These are phyloP conservation scores for Sugiyamaella smithiae DNA, from an alignment of 805 yeast genomes.

Conservation along the genomic window DNA sequence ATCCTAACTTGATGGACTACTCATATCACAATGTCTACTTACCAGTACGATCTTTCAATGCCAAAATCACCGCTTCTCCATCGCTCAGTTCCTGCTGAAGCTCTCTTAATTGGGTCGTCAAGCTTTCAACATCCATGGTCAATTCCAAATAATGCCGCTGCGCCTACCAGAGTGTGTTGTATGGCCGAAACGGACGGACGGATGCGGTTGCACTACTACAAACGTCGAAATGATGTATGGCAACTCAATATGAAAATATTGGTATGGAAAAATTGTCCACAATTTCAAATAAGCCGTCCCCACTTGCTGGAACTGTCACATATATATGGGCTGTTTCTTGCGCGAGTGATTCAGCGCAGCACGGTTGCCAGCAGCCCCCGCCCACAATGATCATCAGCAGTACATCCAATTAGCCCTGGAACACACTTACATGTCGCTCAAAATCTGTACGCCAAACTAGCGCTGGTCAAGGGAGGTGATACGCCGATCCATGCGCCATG, in stretches of 20 bases:
- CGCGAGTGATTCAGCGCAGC: too few relatives aligned
- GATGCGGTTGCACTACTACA: too few relatives aligned
- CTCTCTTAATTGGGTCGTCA: conserved; percentile 2
- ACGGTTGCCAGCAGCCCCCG: background rate
- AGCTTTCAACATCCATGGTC: conserved; percentile 6
- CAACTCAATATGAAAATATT: too few relatives aligned
- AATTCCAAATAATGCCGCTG: background rate
- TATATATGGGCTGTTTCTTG: too few relatives aligned
- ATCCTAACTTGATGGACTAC: background rate
- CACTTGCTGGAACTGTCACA: too few relatives aligned
- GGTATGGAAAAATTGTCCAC: too few relatives aligned
- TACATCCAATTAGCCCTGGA: background rate
- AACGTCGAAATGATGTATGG: too few relatives aligned
- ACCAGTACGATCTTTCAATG: conserved; percentile 11
- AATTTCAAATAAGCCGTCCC: too few relatives aligned
- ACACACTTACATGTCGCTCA: conserved; percentile 1
- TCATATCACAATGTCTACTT: background rate
- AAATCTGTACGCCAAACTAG: background rate
- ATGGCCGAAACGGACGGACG: too few relatives aligned
- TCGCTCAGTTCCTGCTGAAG: conserved; percentile 9
- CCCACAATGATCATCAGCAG: conserved; percentile 2
- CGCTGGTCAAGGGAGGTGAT: background rate
- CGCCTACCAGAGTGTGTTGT: too few relatives aligned
- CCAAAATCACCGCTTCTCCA: conserved; percentile 9
- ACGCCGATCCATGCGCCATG: conserved; percentile 2